Percentiles rank a stretch among this genome's conserved stretches.
phyloP scores from a whole-genome alignment of 2,329 filamentous ascomycete genomes.

The Trichoderma cornu-damae region DNA sequence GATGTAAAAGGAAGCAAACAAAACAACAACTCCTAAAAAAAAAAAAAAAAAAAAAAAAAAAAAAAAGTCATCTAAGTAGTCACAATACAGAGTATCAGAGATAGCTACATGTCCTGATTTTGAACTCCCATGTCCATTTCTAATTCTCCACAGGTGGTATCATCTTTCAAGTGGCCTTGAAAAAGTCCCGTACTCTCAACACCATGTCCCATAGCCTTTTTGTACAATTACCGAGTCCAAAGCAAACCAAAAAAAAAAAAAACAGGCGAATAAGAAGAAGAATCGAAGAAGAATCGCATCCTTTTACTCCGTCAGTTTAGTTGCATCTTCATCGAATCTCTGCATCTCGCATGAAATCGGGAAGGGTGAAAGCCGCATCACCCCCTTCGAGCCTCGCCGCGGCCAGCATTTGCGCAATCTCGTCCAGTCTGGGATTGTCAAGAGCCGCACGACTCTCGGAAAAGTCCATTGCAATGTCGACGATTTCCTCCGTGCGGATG shows the following conservation, averaged over 20 bases:
- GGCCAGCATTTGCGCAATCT: conserved; percentile 28
- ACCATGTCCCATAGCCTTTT: background rate
- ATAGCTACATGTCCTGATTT: conserved; percentile 1
- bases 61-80: background rate
- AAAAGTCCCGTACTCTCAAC: background rate
- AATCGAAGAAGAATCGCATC: no score
- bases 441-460: conserved; percentile 11
- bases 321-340: conserved; percentile 34
- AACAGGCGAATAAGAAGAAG: no score
- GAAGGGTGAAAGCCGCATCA: conserved; percentile 34
- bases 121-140: conserved; percentile 9
- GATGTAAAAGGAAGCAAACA: background rate
- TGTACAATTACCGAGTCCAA: background rate
- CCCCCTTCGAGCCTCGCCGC: conserved; percentile 31
- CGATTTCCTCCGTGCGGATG: conserved; percentile 27
- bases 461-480: conserved; percentile 26
- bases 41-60: background rate
- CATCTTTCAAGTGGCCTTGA: background rate
- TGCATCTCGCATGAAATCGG: conserved; percentile 41
- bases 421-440: conserved; percentile 25
- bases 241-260: background rate
- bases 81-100: background rate
- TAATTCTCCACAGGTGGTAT: background rate
- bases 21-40: background rate
- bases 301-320: background rate